These are phyloP conservation scores for Pestalotiopsis sp. DNA, from an alignment of 2,329 filamentous ascomycete species.

Conservation along the genomic window DNA sequence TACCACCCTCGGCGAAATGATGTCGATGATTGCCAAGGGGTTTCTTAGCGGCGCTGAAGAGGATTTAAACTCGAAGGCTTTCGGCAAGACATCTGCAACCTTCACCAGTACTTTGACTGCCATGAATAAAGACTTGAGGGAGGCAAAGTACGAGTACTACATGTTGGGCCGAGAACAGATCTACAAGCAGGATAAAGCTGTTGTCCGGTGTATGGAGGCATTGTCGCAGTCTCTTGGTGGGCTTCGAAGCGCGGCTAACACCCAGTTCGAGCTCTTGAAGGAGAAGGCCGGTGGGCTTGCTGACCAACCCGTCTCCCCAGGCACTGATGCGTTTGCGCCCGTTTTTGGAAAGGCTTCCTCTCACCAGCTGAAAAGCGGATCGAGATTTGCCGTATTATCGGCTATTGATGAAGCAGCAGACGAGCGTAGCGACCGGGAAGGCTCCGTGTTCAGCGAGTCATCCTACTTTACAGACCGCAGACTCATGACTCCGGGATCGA, in stretches of 20 bases:
- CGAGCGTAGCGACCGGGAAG: conserved; percentile 54
- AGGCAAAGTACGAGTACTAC: conserved; percentile 90
- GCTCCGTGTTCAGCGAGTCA: conserved; percentile 24
- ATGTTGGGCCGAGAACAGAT: conserved; percentile 77
- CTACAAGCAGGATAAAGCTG: conserved; percentile 75
- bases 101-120: conserved; percentile 71
- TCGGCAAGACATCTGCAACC: conserved; percentile 60
- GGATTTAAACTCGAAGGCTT: conserved; percentile 70
- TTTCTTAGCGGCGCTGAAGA: conserved; percentile 84
- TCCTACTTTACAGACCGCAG: conserved; percentile 9
- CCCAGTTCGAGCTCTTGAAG: conserved; percentile 83
- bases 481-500: conserved; percentile 29
- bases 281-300: conserved; percentile 50
- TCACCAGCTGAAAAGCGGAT: conserved; percentile 36
- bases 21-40: conserved; percentile 78
- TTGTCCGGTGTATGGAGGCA: conserved; percentile 83
- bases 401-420: conserved; percentile 66
- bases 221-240: conserved; percentile 90
- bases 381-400: conserved; percentile 49
- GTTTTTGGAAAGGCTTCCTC: conserved; percentile 23
- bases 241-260: conserved; percentile 83
- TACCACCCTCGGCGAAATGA: conserved; percentile 76
- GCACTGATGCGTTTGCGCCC: conserved; percentile 27
- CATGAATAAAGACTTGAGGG: conserved; percentile 77
- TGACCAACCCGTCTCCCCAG: conserved; percentile 32